phyloP scores from a whole-genome alignment of 169 alveolate species.

The Plasmodium fragile region DNA sequence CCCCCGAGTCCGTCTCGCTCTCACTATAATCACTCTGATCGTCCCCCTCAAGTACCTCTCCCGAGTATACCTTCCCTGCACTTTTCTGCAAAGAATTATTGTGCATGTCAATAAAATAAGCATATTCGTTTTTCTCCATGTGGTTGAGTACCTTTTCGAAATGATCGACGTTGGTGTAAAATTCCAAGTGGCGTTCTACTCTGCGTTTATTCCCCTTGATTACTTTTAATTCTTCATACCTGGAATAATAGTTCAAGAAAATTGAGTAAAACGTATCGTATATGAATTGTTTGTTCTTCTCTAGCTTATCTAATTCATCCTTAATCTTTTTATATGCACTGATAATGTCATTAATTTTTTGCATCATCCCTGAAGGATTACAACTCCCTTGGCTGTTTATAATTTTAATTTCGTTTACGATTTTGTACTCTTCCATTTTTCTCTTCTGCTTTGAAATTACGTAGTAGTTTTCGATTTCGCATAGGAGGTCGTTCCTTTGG shows the following conservation, averaged over 20 bases:
- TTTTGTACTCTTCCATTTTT: constrained; percentile 61
- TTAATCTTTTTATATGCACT: constrained; percentile 13
- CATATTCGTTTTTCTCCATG: constrained; percentile 51
- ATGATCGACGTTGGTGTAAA: constrained; percentile 35
- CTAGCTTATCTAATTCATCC: constrained; percentile 35
- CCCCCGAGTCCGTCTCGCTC: not conserved
- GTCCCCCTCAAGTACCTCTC: not conserved
- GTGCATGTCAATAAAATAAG: constrained; percentile 50
- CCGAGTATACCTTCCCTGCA: not conserved
- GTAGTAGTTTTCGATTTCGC: constrained; percentile 67
- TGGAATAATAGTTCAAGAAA: constrained; percentile 63
- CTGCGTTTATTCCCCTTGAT: constrained; percentile 44
- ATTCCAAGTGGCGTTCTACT: constrained; percentile 26
- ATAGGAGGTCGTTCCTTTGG: not conserved
- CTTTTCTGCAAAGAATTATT: constrained; percentile 3
- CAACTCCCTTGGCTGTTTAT: constrained; percentile 33
- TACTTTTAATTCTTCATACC: constrained; percentile 43
- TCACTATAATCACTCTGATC: not conserved
- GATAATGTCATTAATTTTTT: constrained; percentile 36
- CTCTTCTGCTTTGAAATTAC: constrained; percentile 50
- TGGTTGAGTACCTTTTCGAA: constrained; percentile 42
- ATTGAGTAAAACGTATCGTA: constrained; percentile 64
- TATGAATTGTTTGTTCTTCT: constrained; percentile 52
- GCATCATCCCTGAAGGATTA: not conserved
- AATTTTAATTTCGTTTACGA: constrained; percentile 33